phyloP scores from a whole-genome alignment of 2,329 filamentous ascomycete genomes.

The Aureobasidium sp. region DNA sequence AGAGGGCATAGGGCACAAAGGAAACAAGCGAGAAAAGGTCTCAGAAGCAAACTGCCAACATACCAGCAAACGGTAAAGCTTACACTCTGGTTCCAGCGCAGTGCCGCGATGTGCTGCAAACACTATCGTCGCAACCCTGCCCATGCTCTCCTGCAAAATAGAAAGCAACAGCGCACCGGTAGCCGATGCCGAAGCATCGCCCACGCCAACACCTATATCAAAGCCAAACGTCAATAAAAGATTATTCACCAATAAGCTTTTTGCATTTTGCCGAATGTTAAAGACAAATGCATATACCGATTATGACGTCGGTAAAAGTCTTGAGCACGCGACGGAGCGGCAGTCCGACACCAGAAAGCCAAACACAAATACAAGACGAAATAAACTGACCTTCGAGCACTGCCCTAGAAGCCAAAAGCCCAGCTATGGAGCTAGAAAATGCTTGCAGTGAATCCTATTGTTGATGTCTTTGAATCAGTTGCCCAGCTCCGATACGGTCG shows the following conservation, averaged over 20 bases:
- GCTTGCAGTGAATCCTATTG: constrained; percentile 69
- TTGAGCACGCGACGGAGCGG: background rate
- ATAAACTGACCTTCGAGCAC: constrained; percentile 59
- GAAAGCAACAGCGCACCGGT: constrained; percentile 76
- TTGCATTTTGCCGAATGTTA: too few species aligned
- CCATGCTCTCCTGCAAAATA: constrained; percentile 74
- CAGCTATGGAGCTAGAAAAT: constrained; percentile 75
- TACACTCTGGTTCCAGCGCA: constrained; percentile 82
- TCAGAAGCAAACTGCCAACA: background rate
- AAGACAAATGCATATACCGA: background rate
- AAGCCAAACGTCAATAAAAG: background rate
- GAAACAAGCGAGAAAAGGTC: background rate
- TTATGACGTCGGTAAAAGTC: background rate
- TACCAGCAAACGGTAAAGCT: constrained; percentile 70
- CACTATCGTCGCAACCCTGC: constrained; percentile 73
- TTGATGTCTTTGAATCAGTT: background rate
- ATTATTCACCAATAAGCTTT: too few species aligned
- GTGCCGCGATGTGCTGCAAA: constrained; percentile 79
- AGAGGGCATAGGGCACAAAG: too few species aligned
- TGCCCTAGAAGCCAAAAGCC: constrained; percentile 72
- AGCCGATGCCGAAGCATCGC: constrained; percentile 69
- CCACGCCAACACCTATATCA: constrained; percentile 64
- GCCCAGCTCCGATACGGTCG: background rate
- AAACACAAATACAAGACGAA: background rate
- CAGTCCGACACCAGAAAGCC: background rate